Conservation (phyloP, 345 rosid species). For the Brassica napus region DNA sequence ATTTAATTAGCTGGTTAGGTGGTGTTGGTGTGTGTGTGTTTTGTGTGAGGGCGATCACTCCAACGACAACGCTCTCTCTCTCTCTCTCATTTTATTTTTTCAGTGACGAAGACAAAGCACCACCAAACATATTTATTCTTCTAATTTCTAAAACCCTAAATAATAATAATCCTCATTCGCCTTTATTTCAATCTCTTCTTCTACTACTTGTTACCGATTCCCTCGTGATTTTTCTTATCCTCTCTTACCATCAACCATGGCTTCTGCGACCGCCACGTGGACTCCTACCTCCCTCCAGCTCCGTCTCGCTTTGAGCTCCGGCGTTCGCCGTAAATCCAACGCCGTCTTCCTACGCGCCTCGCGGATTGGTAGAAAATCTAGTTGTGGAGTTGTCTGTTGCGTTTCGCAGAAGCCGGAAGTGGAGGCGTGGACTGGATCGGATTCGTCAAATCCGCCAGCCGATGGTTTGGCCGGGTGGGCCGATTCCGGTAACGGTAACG, state of each 20-base stretch:
- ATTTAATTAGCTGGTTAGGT: constrained; percentile 24
- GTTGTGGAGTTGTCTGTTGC: constrained; percentile 36
- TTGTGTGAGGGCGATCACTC: constrained; percentile 26
- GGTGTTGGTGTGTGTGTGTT: constrained; percentile 10
- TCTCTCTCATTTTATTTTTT: neutral
- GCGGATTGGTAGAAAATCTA: constrained; percentile 39
- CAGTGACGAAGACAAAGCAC: constrained; percentile 8
- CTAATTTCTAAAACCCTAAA: constrained; percentile 26
- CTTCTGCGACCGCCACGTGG: constrained; percentile 55
- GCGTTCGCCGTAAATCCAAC: constrained; percentile 34
- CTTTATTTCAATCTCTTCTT: neutral
- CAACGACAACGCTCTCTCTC: neutral
- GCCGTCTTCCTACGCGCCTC: constrained; percentile 35
- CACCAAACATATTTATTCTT: neutral
- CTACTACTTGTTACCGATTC: constrained; percentile 20
- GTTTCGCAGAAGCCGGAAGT: constrained; percentile 38
- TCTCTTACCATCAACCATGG: constrained; percentile 38
- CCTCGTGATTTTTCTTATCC: constrained; percentile 28
- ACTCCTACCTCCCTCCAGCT: constrained; percentile 84
- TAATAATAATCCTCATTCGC: too few relatives aligned
- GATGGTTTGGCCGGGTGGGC: constrained; percentile 77
- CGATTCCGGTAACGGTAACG: constrained; percentile 39
- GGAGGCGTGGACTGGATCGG: constrained; percentile 42
- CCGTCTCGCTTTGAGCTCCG: constrained; percentile 58
- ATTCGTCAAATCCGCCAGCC: constrained; percentile 29